Conservation (phyloP, 768 basidiomycete genomes). For the Strobilomyces confusus region DNA sequence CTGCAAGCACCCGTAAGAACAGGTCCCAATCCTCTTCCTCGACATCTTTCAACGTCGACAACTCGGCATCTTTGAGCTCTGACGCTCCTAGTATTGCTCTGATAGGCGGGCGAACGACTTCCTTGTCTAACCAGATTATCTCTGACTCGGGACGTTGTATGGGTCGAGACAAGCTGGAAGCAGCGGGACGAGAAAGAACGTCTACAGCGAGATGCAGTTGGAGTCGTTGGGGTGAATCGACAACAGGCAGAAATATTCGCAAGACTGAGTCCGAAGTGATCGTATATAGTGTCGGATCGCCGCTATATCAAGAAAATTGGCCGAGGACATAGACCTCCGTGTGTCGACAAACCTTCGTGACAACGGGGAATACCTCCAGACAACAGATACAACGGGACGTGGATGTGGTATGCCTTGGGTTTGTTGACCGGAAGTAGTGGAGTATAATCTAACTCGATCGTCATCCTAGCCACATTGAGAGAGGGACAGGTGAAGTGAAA, state of each 20-base stretch:
- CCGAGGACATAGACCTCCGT: not conserved
- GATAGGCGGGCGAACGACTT: constrained; percentile 49
- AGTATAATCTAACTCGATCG: constrained; percentile 58
- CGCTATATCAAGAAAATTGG: constrained; percentile 37
- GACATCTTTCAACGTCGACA: constrained; percentile 55
- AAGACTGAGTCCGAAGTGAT: constrained; percentile 78
- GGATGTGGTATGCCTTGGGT: constrained; percentile 71
- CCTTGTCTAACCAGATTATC: constrained; percentile 69
- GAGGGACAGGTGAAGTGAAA: not conserved
- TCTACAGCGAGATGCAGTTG: constrained; percentile 84
- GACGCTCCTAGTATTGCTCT: constrained; percentile 39
- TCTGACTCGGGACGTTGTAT: constrained; percentile 36
- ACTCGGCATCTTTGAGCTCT: constrained; percentile 3
- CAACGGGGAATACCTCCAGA: constrained; percentile 68
- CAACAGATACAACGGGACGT: constrained; percentile 61
- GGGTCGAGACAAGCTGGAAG: constrained; percentile 32
- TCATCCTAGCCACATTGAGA: constrained; percentile 42
- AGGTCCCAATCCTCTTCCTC: constrained; percentile 74
- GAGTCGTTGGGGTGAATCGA: constrained; percentile 79
- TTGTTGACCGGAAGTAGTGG: constrained; percentile 67
- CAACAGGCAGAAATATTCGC: constrained; percentile 81
- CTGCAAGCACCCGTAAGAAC: constrained; percentile 65
- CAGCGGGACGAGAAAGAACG: constrained; percentile 54
- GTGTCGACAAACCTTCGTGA: constrained; percentile 54
- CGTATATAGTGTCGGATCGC: constrained; percentile 78